These are phyloP conservation scores for Hyaloscypha variabilis DNA, from an alignment of 495 filamentous ascomycete genomes.

Conservation along the genomic window DNA sequence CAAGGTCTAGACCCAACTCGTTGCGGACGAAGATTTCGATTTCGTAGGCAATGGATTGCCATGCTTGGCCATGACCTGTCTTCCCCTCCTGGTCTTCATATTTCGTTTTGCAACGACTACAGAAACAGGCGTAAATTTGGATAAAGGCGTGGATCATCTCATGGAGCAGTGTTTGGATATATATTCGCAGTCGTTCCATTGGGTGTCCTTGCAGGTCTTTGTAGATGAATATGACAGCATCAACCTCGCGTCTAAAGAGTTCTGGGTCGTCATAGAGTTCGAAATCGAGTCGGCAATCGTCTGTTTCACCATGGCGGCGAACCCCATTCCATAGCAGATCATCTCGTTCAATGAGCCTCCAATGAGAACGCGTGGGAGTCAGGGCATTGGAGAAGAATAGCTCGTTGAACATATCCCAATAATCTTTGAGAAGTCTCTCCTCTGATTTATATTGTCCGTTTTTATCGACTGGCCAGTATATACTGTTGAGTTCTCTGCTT, in stretches of 20 bases:
- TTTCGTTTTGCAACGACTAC: neutral
- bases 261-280: too few relatives aligned
- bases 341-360: neutral
- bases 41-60: neutral
- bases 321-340: too few relatives aligned
- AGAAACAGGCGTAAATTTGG: neutral
- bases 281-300: too few relatives aligned
- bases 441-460: neutral
- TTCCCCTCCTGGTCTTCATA: neutral
- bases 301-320: too few relatives aligned
- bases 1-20: neutral
- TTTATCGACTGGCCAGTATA: neutral
- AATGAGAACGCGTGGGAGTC: neutral
- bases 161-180: neutral
- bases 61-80: neutral
- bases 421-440: neutral
- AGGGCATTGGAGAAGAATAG: neutral
- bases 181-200: neutral
- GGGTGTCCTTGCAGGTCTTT: too few relatives aligned
- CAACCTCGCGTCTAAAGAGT: too few relatives aligned
- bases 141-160: conserved; percentile 7
- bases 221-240: neutral
- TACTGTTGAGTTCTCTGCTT: neutral
- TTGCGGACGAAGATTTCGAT: neutral
- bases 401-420: neutral